A percentile compares a stretch with the other conserved stretches of the same genome.
phyloP scores from a whole-genome alignment of 176 grass and related monocot genomes.

The Avena eriantha region DNA sequence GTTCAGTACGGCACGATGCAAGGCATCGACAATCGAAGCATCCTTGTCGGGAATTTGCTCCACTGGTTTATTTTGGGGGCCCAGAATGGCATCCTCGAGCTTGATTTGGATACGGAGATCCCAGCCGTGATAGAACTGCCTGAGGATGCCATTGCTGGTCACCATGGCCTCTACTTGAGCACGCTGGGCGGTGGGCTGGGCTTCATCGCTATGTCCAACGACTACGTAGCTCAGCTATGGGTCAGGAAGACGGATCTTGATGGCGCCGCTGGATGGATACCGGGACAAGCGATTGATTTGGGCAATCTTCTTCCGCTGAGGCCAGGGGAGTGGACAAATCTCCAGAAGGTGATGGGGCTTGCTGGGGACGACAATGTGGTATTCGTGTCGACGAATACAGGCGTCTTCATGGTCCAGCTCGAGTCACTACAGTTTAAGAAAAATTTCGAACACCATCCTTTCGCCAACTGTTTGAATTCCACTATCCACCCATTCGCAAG shows the following conservation, averaged over 20 bases:
- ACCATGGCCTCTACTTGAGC: neutral
- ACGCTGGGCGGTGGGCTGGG: neutral
- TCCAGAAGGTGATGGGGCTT: neutral
- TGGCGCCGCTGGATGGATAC: slow-evolving; percentile 24
- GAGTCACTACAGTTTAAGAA: slow-evolving; percentile 27
- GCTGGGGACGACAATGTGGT: slow-evolving; percentile 28
- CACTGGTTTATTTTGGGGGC: neutral
- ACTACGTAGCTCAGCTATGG: neutral
- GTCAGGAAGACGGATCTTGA: neutral
- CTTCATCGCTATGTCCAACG: neutral
- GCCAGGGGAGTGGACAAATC: neutral
- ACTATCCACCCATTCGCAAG: slow-evolving; percentile 22
- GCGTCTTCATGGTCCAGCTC: slow-evolving; percentile 38
- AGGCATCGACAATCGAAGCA: neutral
- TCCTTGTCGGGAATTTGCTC: neutral
- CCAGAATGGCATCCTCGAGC: neutral
- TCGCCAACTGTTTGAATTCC: neutral
- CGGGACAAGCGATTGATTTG: neutral
- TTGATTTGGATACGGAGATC: neutral
- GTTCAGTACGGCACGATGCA: neutral
- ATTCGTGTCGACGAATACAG: neutral
- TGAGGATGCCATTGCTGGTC: neutral
- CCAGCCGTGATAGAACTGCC: neutral
- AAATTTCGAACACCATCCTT: slow-evolving; percentile 8
- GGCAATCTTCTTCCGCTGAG: slow-evolving; percentile 8